Evolutionary conservation across 1,284 basidiomycete species (phyloP), one percentile per base, ranked within the genome.

Genomic region (Ganoderma resinaceum): DNA sequence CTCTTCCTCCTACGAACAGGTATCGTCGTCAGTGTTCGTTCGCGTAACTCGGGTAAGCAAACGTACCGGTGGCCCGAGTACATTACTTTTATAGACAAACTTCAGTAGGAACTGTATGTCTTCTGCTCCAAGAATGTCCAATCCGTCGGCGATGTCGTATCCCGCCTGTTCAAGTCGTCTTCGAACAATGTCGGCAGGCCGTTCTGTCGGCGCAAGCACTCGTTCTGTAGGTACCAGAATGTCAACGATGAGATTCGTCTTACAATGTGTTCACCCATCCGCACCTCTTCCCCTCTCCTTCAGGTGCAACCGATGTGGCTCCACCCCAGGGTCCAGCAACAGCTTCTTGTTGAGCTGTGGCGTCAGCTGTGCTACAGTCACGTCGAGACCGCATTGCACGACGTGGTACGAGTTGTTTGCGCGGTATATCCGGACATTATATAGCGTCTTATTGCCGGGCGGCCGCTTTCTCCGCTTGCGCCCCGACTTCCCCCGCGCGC

Each of bases 161-260:
- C 98, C 98, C 7, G 96, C 95, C 78, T 98, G 95, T 73, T 95
- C 89, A 63, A 99, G 83, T 61, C 96, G 87, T 60, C 95, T 87
- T 61, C 92, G 87, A 58, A 98, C 92, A 70, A 98, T 94, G 62
- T 91, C 88, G 0, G 96, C 90, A 0, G 97, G 97, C 66, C 90
- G 87, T 78, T 99, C 98, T 0, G 89, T 91, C 18, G 89, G 87
- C 6, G 89, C 89, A 65, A 98, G 82, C 52, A 95, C 84, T 14
- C 96, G 91, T 77, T 98, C 96, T 96, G 74, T 31, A 63, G 37
- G 26, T 58, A 26, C 4, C 11, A 64, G 68, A 61, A 69, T 12
- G 6, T 70, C 68, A 60, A 31, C 63, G 23, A 52, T 63, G 43
- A 35, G 23, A 0, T 6, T 23, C 29, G 38, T 33, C 3, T 3